Conservation (phyloP, 2,329 filamentous ascomycete genomes). For the Tympanopsis confertula region DNA sequence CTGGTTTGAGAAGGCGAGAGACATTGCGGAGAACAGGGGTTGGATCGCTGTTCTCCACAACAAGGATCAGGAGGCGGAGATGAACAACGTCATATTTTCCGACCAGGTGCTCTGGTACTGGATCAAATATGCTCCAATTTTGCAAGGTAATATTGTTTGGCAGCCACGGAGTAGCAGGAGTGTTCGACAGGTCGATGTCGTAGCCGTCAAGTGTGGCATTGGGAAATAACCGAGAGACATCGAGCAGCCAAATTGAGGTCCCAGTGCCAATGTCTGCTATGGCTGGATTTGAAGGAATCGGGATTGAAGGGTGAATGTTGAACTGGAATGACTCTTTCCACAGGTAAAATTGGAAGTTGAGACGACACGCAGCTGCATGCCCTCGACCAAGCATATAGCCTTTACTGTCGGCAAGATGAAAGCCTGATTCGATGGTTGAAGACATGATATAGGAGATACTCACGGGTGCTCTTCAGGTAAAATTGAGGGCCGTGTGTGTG, state of each 20-base stretch:
- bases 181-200: neutral
- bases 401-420: neutral
- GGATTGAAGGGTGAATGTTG: constrained; percentile 5
- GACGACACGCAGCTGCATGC: constrained; percentile 2
- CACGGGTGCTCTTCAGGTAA: too few relatives aligned
- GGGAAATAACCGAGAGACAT: neutral
- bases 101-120: constrained; percentile 7
- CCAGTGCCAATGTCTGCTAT: constrained; percentile 15
- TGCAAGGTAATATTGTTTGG: neutral
- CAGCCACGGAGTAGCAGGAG: neutral
- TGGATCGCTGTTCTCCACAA: neutral
- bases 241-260: constrained; percentile 5
- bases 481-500: too few relatives aligned
- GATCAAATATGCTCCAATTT: constrained; percentile 5
- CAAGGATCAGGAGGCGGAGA: constrained; percentile 5
- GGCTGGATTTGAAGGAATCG: neutral
- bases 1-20: constrained; percentile 12
- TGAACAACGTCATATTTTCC: constrained; percentile 12
- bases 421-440: neutral
- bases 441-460: too few relatives aligned
- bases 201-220: neutral
- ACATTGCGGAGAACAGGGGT: constrained; percentile 7
- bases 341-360: constrained; percentile 5
- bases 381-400: neutral
- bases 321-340: constrained; percentile 4